phyloP scores from a whole-genome alignment of 768 basidiomycete genomes.

The Hortiboletus campestris region DNA sequence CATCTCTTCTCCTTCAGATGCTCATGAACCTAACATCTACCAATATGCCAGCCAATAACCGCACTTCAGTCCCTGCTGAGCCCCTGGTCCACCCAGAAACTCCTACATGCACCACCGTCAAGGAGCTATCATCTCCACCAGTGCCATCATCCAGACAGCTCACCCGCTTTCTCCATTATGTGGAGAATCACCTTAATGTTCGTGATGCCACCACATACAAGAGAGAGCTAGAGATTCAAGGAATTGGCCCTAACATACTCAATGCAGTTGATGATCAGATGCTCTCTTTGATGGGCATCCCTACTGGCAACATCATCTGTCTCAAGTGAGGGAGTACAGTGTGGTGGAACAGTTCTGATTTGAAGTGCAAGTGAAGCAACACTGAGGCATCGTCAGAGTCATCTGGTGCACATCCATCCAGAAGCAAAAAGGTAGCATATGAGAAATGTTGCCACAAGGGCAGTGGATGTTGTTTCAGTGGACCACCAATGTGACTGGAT shows the following conservation, averaged over 20 bases:
- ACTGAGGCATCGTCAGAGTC: too few relatives aligned
- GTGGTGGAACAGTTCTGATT: too few relatives aligned
- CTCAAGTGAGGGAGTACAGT: not conserved
- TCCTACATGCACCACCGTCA: too few relatives aligned
- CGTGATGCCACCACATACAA: not conserved
- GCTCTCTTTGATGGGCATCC: not conserved
- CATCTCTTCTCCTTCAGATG: constrained; percentile 5
- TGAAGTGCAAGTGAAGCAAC: too few relatives aligned
- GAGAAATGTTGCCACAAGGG: not conserved
- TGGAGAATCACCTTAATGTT: not conserved
- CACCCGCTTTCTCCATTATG: not conserved
- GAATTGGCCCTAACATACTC: not conserved
- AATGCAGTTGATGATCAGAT: too few relatives aligned
- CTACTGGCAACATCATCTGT: not conserved
- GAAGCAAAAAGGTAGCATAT: not conserved
- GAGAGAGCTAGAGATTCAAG: not conserved
- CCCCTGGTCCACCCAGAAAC: too few relatives aligned
- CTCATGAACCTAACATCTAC: not conserved
- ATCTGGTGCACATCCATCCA: too few relatives aligned
- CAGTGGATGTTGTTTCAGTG: not conserved
- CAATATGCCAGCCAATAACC: not conserved
- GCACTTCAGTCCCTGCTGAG: too few relatives aligned
- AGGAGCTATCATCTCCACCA: not conserved
- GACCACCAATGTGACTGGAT: not conserved
- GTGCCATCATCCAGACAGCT: not conserved